These are phyloP conservation scores for Claviceps cyperi DNA, from an alignment of 2,329 filamentous ascomycete genomes.

Conservation along the genomic window DNA sequence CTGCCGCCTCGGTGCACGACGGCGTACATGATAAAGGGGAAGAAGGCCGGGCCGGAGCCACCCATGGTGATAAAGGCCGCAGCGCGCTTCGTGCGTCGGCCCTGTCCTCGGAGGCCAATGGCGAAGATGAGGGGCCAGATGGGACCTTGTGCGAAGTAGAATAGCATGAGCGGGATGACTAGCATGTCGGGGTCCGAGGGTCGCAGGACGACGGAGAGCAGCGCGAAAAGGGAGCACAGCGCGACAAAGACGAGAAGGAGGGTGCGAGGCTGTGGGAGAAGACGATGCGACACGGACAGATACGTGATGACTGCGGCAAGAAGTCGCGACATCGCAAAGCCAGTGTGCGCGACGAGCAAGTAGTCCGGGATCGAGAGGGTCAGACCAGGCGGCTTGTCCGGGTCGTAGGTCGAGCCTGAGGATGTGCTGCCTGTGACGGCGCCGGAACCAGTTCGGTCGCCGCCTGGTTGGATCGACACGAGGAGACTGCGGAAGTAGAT, in stretches of 20 bases:
- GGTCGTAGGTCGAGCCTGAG: constrained; percentile 14
- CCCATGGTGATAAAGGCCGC: constrained; percentile 66
- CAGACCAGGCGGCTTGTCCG: constrained; percentile 28
- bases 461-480: constrained; percentile 22
- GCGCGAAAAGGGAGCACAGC: constrained; percentile 43
- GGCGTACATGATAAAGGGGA: constrained; percentile 60
- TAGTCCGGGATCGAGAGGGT: constrained; percentile 46
- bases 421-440: constrained; percentile 11
- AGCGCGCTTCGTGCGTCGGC: constrained; percentile 65
- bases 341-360: constrained; percentile 55
- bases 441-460: constrained; percentile 9
- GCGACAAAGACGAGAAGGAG: constrained; percentile 49
- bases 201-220: constrained; percentile 32
- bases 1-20: constrained; percentile 45
- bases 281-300: constrained; percentile 29
- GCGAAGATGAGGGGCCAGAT: constrained; percentile 74
- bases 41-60: constrained; percentile 56
- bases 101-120: constrained; percentile 65
- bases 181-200: constrained; percentile 33
- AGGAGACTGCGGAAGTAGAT: constrained; percentile 45
- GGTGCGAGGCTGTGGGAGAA: constrained; percentile 50
- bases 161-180: constrained; percentile 48
- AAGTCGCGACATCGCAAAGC: constrained; percentile 63
- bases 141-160: constrained; percentile 70
- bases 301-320: constrained; percentile 50